These are phyloP conservation scores for Pyricularia pennisetigena DNA, from an alignment of 2,329 filamentous ascomycete species.

Conservation along the genomic window DNA sequence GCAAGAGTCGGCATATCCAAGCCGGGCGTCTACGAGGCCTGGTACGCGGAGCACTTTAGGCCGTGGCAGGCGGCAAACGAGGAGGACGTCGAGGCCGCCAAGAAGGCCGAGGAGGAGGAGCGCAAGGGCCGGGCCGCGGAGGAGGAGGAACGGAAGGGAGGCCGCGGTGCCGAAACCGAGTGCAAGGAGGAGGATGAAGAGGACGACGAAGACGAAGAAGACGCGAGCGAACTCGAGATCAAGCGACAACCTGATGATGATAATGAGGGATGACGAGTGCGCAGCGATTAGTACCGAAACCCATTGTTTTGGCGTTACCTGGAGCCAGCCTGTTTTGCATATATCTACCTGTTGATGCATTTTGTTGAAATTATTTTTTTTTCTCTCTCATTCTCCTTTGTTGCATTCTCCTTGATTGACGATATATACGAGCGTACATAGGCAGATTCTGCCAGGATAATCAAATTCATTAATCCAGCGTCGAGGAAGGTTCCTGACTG, in stretches of 20 bases:
- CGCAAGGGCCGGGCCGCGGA: background rate
- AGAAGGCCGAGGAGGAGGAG: slow-evolving; percentile 1
- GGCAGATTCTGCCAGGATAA: background rate
- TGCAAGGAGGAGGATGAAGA: background rate
- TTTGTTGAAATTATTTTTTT: background rate
- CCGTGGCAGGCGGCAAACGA: slow-evolving; percentile 1
- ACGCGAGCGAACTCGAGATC: background rate
- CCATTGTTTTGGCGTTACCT: background rate
- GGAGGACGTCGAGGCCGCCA: background rate
- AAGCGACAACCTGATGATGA: background rate
- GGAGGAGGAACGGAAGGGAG: background rate
- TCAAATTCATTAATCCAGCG: background rate
- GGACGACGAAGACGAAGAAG: background rate
- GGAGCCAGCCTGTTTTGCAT: background rate
- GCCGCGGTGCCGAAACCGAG: background rate
- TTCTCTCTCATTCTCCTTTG: background rate
- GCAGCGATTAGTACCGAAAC: background rate
- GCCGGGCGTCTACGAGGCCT: background rate
- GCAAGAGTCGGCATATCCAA: background rate
- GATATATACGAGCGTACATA: background rate
- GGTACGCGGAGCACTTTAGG: background rate
- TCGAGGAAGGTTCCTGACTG: too few relatives aligned
- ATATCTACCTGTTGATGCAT: background rate
- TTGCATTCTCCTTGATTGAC: background rate
- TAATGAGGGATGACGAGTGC: background rate